A percentile compares a stretch with the other conserved stretches of the same genome.
Evolutionary conservation across 768 basidiomycete species (phyloP).

Genomic region (Tulasnella sp.): DNA sequence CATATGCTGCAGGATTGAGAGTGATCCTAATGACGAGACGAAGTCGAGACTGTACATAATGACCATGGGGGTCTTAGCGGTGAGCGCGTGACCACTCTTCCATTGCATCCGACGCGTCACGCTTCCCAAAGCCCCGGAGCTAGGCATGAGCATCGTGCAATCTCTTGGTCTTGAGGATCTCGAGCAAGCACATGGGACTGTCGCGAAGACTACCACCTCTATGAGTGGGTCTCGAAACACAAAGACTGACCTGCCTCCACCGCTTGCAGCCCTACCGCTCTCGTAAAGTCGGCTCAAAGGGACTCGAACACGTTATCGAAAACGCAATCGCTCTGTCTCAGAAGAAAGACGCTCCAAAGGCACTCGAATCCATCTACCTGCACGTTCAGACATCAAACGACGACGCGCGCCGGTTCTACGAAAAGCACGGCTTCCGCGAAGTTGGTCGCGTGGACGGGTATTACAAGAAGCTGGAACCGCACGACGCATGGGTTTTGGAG

Average conservation of each 20-base stretch:
- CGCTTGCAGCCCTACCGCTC: slow-evolving; percentile 73
- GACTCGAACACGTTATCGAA: slow-evolving; percentile 61
- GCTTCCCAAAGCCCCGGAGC: not conserved
- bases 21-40: slow-evolving; percentile 41
- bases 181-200: not conserved
- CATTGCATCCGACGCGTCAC: not conserved
- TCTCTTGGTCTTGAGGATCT: not conserved
- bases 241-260: not conserved
- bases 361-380: slow-evolving; percentile 61
- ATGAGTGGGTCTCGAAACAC: not conserved
- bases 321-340: slow-evolving; percentile 32
- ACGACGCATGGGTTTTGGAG: slow-evolving; percentile 84
- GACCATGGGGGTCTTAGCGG: slow-evolving; percentile 89
- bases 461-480: slow-evolving; percentile 84
- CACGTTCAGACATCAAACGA: slow-evolving; percentile 84
- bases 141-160: not conserved
- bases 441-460: slow-evolving; percentile 63
- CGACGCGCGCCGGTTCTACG: slow-evolving; percentile 76
- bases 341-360: not conserved
- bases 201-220: not conserved
- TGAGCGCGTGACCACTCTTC: slow-evolving; percentile 40
- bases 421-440: slow-evolving; percentile 74
- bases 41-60: slow-evolving; percentile 70
- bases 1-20: slow-evolving; percentile 79
- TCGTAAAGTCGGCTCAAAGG: slow-evolving; percentile 66